Evolutionary conservation across 1,284 basidiomycete genomes (phyloP).

Genomic region (Malassezia obtusa): DNA sequence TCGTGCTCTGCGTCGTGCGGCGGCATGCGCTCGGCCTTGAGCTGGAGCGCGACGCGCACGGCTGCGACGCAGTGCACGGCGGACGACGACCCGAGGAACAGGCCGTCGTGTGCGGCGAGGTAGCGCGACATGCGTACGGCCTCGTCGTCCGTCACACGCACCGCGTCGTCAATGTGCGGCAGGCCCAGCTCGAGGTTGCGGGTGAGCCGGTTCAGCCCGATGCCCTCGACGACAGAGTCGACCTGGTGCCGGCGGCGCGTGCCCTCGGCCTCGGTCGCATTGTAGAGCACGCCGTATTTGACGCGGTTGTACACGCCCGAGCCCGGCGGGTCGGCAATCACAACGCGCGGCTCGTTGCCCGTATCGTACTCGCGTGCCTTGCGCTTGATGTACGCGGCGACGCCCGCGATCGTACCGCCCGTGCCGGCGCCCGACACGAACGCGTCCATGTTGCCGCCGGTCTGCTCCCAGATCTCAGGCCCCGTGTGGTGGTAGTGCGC

Average conservation of each 20-base stretch:
- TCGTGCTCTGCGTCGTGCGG: background rate
- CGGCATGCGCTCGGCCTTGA: slow-evolving; percentile 19
- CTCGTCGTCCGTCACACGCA: slow-evolving; percentile 39
- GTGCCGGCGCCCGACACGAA: slow-evolving; percentile 96
- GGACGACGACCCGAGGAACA: slow-evolving; percentile 90
- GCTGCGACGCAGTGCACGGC: slow-evolving; percentile 90
- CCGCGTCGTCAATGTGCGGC: slow-evolving; percentile 36
- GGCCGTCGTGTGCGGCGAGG: slow-evolving; percentile 58
- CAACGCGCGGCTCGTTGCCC: slow-evolving; percentile 31
- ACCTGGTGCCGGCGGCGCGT: slow-evolving; percentile 78
- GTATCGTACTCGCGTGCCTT: slow-evolving; percentile 1
- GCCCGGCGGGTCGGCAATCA: slow-evolving; percentile 83
- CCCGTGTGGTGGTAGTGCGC: slow-evolving; percentile 85
- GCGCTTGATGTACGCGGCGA: slow-evolving; percentile 63
- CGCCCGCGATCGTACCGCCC: slow-evolving; percentile 85
- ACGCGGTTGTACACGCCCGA: slow-evolving; percentile 86
- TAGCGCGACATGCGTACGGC: slow-evolving; percentile 41
- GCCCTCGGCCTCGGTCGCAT: slow-evolving; percentile 80
- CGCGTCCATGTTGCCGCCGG: slow-evolving; percentile 67
- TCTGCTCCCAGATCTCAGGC: slow-evolving; percentile 90
- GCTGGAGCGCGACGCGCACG: slow-evolving; percentile 50
- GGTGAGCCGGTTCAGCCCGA: slow-evolving; percentile 55
- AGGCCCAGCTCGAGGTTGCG: slow-evolving; percentile 38
- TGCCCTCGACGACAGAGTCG: slow-evolving; percentile 53
- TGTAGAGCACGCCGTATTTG: slow-evolving; percentile 75